Conservation (phyloP, 768 basidiomycete genomes). For the Tricholoma sp. region DNA sequence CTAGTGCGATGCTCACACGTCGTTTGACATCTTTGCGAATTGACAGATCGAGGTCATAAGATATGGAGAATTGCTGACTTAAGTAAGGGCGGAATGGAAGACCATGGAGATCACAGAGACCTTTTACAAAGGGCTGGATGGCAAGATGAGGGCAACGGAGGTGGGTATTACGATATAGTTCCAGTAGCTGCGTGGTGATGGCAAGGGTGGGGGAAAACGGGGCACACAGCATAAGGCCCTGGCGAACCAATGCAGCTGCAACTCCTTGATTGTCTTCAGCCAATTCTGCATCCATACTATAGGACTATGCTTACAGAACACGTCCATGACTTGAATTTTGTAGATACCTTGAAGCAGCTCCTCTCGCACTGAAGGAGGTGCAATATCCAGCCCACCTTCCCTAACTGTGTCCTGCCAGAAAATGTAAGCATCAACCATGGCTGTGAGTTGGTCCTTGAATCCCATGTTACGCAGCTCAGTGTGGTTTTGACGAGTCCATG, state of each 20-base stretch:
- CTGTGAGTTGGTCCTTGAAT: conserved; percentile 1
- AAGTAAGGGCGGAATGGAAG: conserved; percentile 14
- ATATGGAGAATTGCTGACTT: conserved; percentile 17
- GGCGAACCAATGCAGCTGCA: conserved; percentile 12
- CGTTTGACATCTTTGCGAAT: conserved; percentile 8
- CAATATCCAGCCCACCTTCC: neutral
- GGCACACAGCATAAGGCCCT: conserved; percentile 10
- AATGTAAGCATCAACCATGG: conserved; percentile 8
- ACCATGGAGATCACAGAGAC: conserved; percentile 19
- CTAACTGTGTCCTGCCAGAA: conserved; percentile 3
- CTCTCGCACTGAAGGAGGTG: neutral
- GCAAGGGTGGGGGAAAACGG: conserved; percentile 17
- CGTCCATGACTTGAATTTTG: too few species aligned
- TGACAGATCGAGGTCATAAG: conserved; percentile 20
- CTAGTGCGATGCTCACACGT: too few species aligned
- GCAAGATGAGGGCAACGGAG: too few species aligned
- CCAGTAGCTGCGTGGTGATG: conserved; percentile 12
- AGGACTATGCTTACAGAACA: too few species aligned
- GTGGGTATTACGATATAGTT: conserved; percentile 12
- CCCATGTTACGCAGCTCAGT: neutral
- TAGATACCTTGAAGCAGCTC: neutral
- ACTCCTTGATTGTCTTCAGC: neutral
- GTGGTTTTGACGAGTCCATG: neutral
- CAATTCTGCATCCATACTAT: neutral
- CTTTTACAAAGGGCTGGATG: too few species aligned